phyloP scores from a whole-genome alignment of 441 rosid species.

The Mallotus repandus region DNA sequence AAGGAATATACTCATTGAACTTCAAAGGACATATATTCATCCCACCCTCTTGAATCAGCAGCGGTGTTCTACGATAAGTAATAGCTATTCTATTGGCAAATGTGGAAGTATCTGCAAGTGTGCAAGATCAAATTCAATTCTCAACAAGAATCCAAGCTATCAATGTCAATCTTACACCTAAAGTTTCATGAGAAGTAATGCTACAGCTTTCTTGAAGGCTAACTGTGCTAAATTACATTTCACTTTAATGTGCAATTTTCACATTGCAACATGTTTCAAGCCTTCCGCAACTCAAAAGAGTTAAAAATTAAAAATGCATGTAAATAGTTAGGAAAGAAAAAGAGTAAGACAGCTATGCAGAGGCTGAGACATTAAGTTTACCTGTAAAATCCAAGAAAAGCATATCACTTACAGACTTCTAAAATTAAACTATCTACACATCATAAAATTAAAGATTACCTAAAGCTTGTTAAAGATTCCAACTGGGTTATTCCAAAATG shows the following conservation, averaged over 20 bases:
- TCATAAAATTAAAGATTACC: neutral
- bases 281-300: too few species aligned
- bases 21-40: conserved; percentile 60
- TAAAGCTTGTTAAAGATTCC: neutral
- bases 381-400: too few species aligned
- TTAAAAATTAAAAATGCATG: too few species aligned
- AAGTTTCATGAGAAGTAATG: conserved; percentile 10
- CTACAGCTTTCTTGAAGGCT: neutral
- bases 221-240: neutral
- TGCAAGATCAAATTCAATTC: conserved; percentile 4
- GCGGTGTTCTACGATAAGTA: conserved; percentile 47
- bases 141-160: too few species aligned
- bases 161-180: neutral
- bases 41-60: conserved; percentile 53
- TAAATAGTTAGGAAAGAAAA: too few species aligned
- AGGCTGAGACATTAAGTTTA: too few species aligned
- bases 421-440: too few species aligned
- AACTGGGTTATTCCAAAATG: neutral
- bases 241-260: too few species aligned
- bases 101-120: conserved; percentile 40
- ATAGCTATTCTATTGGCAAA: conserved; percentile 56
- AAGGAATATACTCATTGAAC: conserved; percentile 70
- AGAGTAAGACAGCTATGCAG: too few species aligned
- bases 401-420: too few species aligned
- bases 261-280: too few species aligned